A percentile compares a stretch with the other conserved stretches of the same genome.
These are phyloP conservation scores for Pichia sp. DNA, from an alignment of 1,139 yeast species.

Conservation along the genomic window DNA sequence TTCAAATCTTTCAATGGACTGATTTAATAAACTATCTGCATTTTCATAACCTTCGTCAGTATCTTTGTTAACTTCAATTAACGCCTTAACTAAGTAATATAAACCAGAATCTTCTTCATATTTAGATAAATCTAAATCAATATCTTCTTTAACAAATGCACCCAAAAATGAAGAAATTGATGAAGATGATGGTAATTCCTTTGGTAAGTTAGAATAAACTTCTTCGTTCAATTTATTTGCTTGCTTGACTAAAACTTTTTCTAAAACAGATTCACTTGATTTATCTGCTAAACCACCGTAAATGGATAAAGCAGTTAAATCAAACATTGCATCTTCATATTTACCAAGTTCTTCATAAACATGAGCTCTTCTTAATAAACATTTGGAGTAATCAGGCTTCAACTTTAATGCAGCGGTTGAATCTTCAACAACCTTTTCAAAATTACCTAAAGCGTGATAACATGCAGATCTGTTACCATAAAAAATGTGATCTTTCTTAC, in stretches of 20 bases:
- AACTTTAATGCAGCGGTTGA: constrained; percentile 79
- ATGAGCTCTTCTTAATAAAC: constrained; percentile 73
- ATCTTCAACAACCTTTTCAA: constrained; percentile 79
- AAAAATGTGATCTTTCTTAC: constrained; percentile 78
- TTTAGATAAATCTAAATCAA: constrained; percentile 33
- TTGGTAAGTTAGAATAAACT: constrained; percentile 46
- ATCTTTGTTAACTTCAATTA: constrained; percentile 56
- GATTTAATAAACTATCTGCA: constrained; percentile 63
- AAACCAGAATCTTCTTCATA: constrained; percentile 49
- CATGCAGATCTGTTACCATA: constrained; percentile 96
- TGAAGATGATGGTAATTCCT: constrained; percentile 76
- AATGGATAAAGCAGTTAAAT: constrained; percentile 77
- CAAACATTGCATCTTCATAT: constrained; percentile 83
- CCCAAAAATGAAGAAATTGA: constrained; percentile 83
- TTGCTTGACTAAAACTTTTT: constrained; percentile 77
- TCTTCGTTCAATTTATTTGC: constrained; percentile 62
- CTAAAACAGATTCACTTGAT: constrained; percentile 74
- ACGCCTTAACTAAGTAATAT: constrained; percentile 61
- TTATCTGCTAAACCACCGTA: constrained; percentile 76
- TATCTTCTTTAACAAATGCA: constrained; percentile 44
- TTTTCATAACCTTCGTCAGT: constrained; percentile 66
- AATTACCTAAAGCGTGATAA: constrained; percentile 73
- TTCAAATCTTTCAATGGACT: constrained; percentile 57
- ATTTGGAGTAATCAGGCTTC: constrained; percentile 87
- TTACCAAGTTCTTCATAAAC: constrained; percentile 79